Evolutionary conservation across 495 filamentous ascomycete species (phyloP), one percentile per base, ranked within the genome.

Genomic region (Achaetomiella virescens): DNA sequence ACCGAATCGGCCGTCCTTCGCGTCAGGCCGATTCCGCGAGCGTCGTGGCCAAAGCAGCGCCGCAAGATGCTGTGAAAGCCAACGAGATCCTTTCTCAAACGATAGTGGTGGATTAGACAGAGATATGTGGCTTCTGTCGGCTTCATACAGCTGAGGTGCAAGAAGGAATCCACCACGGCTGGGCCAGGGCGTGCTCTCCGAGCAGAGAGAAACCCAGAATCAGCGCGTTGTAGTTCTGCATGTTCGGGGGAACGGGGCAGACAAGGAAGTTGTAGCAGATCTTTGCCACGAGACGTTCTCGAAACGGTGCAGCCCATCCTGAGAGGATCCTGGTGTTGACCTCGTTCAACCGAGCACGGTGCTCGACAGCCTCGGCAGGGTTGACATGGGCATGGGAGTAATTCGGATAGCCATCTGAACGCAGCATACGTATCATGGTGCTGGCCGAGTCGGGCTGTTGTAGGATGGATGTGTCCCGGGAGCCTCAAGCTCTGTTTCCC

Each of bases 181-280:
- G 66, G 7, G 81, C 75, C 9, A 89, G 68, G 21, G 72, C 64
- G 57, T 75, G 66, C 35, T 75, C 72, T 44, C 74, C 66, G 14
- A 83, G 66, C 27, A 71, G 68, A 36, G 76, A 77, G 42, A 91
- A 81, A 25, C 75, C 73, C 14, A 72, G 60, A 17, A 91, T 77
- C 22, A 91, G 72, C 29, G 76, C 71, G 60, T 89, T 89, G 71
- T 84, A 90, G 11, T 83, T 90, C 31, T 77, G 62, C 15, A 85
- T 73, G 48, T 75, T 77, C 2, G 86, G 86, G 6, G 84, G 77
- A 4, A 78, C 66, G 5, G 69, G 57, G 5, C 76, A 81, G 3
- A 78, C 68, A 12, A 89, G 73, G 3, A 91, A 67, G 66, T 86
- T 85, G 61, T 84, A 84, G 67, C 82, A 87, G 24, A 91, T 77